Base-by-base conservation (phyloP, 2,329 filamentous ascomycete genomes). In the Penicillium sp. region DNA sequence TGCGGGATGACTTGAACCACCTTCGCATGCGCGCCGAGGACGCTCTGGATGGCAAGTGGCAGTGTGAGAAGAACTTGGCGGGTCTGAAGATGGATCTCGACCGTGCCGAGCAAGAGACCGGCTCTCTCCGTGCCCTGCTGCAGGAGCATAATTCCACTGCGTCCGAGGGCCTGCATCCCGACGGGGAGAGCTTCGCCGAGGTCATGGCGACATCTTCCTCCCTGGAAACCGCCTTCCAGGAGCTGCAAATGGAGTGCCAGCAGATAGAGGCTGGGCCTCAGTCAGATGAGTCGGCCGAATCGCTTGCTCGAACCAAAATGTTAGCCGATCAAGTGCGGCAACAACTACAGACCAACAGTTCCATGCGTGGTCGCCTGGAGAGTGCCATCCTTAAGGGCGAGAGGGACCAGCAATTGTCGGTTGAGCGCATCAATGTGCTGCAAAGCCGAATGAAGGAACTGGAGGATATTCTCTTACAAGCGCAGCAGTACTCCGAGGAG, bases 71-170 rank as follows among this genome's bases (percentile, higher is more conserved):
- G 74, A 91, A 91, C 15, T 78, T 97, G 2, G 83, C 85, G 46
- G 91, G 92, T 49, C 77, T 97, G 50, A 96, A 96, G 76, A 97
- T 96, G 89, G 93, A 97, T 67, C 84, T 99, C 34, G 94, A 97
- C 72, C 89, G 92, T 56, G 92, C 94, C 21, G 91, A 97, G 71
- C 89, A 94, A 69, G 94, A 99, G 75, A 96, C 96, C 24, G 79
- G 84, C 33, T 89, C 89, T n/a, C 81, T 99, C 33, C 86, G 90
- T 36, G 83, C 79, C 26, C 78, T 97, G 21, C 81, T 97, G 17
- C 79, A 86, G 54, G 90, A 96, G 69, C 89, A 92, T 61, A 91
- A 97, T 65, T 91, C 92, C 49, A 78, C 86, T 33, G 85, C 89
- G 20, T 86, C 88, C 0, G 85, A 85, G 39, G 81, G 81, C 13